phyloP scores from a whole-genome alignment of 441 rosid species.

The Populus hybrid region DNA sequence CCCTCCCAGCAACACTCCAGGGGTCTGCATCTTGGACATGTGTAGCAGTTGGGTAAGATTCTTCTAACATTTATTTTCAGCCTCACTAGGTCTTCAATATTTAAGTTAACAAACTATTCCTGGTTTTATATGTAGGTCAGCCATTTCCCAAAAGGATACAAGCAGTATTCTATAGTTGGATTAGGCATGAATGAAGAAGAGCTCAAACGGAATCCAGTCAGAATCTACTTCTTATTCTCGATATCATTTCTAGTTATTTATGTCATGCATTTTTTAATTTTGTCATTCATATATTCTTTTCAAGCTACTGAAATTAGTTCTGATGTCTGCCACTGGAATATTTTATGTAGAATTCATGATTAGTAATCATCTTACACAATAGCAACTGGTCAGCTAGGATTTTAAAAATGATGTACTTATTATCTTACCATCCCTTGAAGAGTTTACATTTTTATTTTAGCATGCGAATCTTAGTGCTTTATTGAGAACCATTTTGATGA shows the following conservation, averaged over 20 bases:
- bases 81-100: background rate
- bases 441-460: background rate
- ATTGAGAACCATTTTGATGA: background rate
- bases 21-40: conserved; percentile 80
- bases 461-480: background rate
- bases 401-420: background rate
- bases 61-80: conserved; percentile 8
- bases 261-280: background rate
- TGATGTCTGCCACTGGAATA: background rate
- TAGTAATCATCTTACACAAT: background rate
- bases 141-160: conserved; percentile 86
- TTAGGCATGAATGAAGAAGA: conserved; percentile 93
- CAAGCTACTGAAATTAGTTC: background rate
- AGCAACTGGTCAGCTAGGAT: background rate
- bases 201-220: conserved; percentile 73
- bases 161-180: conserved; percentile 73
- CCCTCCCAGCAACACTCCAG: conserved; percentile 76
- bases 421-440: background rate
- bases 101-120: background rate
- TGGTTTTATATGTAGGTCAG: conserved; percentile 57
- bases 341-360: background rate
- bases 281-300: background rate
- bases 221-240: conserved; percentile 5
- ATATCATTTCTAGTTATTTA: background rate
- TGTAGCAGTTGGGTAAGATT: conserved; percentile 94